phyloP scores from a whole-genome alignment of 805 yeast genomes.

The Suhomyces sp. region DNA sequence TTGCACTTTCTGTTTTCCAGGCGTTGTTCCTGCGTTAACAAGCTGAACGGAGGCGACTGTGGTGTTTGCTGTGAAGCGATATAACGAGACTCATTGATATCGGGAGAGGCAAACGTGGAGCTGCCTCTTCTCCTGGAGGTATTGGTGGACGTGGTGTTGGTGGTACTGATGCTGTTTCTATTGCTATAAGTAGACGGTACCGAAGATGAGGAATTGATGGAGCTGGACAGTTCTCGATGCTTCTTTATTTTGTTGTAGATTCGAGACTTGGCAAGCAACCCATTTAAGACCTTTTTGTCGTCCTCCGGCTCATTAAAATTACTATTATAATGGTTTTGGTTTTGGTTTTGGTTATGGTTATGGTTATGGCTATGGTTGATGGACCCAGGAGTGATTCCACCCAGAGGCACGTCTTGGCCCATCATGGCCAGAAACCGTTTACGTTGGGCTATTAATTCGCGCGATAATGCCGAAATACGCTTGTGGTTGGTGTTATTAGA shows the following conservation, averaged over 20 bases:
- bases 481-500: neutral
- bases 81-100: constrained; percentile 8
- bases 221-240: constrained; percentile 34
- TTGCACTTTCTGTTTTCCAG: constrained; percentile 31
- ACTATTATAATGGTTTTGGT: neutral
- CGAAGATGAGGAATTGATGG: constrained; percentile 21
- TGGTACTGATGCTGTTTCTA: constrained; percentile 21
- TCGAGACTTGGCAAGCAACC: constrained; percentile 30
- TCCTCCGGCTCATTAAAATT: constrained; percentile 12
- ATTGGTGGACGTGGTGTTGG: constrained; percentile 18
- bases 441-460: constrained; percentile 1
- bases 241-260: constrained; percentile 36
- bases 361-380: neutral
- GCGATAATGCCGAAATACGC: constrained; percentile 1
- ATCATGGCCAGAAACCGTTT: constrained; percentile 7
- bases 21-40: constrained; percentile 18
- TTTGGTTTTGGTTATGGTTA: too few species aligned
- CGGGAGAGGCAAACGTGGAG: constrained; percentile 9
- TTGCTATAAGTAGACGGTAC: constrained; percentile 15
- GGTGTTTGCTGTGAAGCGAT: constrained; percentile 7
- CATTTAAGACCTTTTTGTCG: constrained; percentile 18
- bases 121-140: constrained; percentile 19
- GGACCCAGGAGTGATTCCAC: neutral
- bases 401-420: constrained; percentile 5
- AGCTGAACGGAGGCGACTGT: constrained; percentile 9